Percentiles rank a stretch among this genome's conserved stretches.
phyloP scores from a whole-genome alignment of 192 early-diverging fungal genomes.

The Dimargaris xerosporica region DNA sequence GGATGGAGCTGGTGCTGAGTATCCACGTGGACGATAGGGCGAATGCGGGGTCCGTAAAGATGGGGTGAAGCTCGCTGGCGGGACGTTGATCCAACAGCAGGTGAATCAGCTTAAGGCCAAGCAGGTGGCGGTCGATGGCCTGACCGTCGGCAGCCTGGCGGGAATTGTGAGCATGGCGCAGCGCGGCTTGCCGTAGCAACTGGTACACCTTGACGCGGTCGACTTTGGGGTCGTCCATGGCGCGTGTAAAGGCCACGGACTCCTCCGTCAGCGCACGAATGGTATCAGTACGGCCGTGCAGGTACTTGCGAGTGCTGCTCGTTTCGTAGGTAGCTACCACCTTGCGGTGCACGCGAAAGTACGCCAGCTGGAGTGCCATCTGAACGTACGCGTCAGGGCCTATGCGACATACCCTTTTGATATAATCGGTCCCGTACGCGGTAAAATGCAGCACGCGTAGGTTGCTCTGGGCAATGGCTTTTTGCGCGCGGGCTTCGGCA shows the following conservation, averaged over 20 bases:
- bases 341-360: constrained; percentile 49
- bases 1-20: constrained; percentile 62
- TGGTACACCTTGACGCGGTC: constrained; percentile 21
- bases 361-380: constrained; percentile 74
- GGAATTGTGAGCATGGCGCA: constrained; percentile 50
- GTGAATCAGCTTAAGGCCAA: constrained; percentile 56
- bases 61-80: constrained; percentile 32
- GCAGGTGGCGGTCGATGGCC: constrained; percentile 70
- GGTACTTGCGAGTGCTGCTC: constrained; percentile 59
- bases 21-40: constrained; percentile 48
- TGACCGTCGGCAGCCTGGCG: constrained; percentile 53
- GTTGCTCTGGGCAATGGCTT: constrained; percentile 40
- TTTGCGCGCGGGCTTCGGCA: constrained; percentile 36
- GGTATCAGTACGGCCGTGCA: constrained; percentile 78
- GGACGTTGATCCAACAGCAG: constrained; percentile 16
- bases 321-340: constrained; percentile 73
- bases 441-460: constrained; percentile 43
- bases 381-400: constrained; percentile 75
- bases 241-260: constrained; percentile 46
- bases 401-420: constrained; percentile 51
- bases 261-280: constrained; percentile 61
- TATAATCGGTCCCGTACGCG: constrained; percentile 55
- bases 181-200: constrained; percentile 42
- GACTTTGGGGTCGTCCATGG: constrained; percentile 36
- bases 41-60: constrained; percentile 55